Evolutionary conservation across 73 alveolate genomes (phyloP), one percentile per base, ranked within the genome.

Genomic region (Paramecium bursaria): DNA sequence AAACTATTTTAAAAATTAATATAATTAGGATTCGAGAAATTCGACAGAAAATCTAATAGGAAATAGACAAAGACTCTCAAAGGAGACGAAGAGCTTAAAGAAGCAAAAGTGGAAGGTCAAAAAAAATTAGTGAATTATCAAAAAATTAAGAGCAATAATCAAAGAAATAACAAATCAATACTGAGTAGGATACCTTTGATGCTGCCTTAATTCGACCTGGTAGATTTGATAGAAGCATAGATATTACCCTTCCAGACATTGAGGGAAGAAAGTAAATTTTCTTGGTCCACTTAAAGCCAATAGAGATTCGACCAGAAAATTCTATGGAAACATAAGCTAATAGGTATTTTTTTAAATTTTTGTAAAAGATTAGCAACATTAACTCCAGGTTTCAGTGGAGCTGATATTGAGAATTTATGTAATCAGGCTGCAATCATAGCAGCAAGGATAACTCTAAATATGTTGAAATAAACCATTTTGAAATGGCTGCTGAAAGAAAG

Each of bases 401-500:
- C 99, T 54, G 99, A 98, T 88, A 93, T 98, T 47, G 95, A 95
- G 76, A 96, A 97, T 73, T 95, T 98, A 29, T 92, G 99, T 80
- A 98, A 96, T 76, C 99, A 98, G 74, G 99, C 99, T 3, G 99
- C 99, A 30, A 90, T 98, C 11, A 85, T 95, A 21, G 98, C 99
- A 47, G 97, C 98, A 13, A 95, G 99, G 90, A 94, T 76, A 94
- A 92, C 48, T 73, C 87, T 14, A 86, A 50, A 1, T 74, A 73
- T 29, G 94, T 94, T 0, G 86, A 85, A 21, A 73, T 86, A 0
- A 57, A 80, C 22, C 91, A 91, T 54, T 88, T 91, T 61, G 92
- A 88, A 48, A 14, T 47, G 22, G 94, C 96, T 22, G 44, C 91
- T 19, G 94, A 91, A 53, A n/a, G n/a, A n/a, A n/a, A 91, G 93